Evolutionary conservation across 139 green algal genomes (phyloP).

Genomic region (Chara braunii): DNA sequence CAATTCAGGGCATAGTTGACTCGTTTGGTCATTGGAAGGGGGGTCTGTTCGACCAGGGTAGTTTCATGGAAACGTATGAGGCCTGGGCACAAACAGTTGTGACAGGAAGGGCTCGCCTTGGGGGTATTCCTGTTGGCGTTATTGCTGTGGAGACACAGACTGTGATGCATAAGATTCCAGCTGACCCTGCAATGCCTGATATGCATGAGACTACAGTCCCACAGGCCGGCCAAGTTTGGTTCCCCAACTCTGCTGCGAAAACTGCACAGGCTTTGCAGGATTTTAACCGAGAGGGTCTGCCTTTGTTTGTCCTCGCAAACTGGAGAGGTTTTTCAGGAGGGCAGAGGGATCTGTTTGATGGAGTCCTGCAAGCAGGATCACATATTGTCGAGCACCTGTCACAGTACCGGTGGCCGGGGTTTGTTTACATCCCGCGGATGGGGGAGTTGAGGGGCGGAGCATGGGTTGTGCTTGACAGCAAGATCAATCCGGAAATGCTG

Average conservation of each 20-base stretch:
- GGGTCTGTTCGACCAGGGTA: conserved; percentile 35
- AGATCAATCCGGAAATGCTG: conserved; percentile 74
- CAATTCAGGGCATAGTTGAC: conserved; percentile 2
- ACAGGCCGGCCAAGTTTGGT: conserved; percentile 77
- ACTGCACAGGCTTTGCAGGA: conserved; percentile 96
- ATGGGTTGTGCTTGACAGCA: conserved; percentile 94
- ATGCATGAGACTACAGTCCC: conserved; percentile 28
- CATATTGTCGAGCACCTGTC: conserved; percentile 91
- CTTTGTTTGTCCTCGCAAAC: conserved; percentile 95
- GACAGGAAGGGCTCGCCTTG: conserved; percentile 82
- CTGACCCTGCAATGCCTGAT: conserved; percentile 79
- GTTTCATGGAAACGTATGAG: conserved; percentile 22
- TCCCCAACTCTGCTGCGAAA: conserved; percentile 91
- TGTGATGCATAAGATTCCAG: conserved; percentile 70
- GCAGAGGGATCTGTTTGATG: conserved; percentile 94
- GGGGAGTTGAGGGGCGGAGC: conserved; percentile 92
- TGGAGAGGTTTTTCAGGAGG: conserved; percentile 96
- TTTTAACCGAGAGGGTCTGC: conserved; percentile 86
- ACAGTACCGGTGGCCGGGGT: conserved; percentile 79
- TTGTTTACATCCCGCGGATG: conserved; percentile 88
- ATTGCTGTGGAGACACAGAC: conserved; percentile 86
- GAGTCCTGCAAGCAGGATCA: conserved; percentile 82
- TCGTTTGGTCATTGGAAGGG: conserved; percentile 10
- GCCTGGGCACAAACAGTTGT: conserved; percentile 91
- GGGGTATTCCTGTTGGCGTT: conserved; percentile 82